These are phyloP conservation scores for Paramecium pentaurelia DNA, from an alignment of 73 alveolate genomes.

Conservation along the genomic window DNA sequence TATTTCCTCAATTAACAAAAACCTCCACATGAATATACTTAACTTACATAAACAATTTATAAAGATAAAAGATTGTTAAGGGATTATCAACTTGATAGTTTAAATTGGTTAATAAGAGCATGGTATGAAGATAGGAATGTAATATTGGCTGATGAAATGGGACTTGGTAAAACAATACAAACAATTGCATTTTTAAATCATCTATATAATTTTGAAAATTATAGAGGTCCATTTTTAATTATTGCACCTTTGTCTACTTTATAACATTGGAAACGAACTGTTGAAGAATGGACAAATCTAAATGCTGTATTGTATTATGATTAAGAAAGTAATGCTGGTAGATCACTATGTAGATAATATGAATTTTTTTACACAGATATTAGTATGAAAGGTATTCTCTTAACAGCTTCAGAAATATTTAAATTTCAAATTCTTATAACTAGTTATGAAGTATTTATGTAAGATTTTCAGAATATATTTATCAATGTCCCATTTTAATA, in stretches of 20 bases:
- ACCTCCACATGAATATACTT: constrained; percentile 44
- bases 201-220: constrained; percentile 56
- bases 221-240: constrained; percentile 85
- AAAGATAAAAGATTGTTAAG: constrained; percentile 67
- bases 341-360: constrained; percentile 69
- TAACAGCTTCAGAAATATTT: constrained; percentile 70
- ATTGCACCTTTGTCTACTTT: constrained; percentile 91
- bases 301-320: constrained; percentile 86
- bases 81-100: constrained; percentile 87
- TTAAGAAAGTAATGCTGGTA: constrained; percentile 78
- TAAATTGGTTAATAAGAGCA: constrained; percentile 90
- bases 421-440: constrained; percentile 85
- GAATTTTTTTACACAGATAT: constrained; percentile 87
- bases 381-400: constrained; percentile 71
- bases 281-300: constrained; percentile 89
- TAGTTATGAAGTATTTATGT: constrained; percentile 93
- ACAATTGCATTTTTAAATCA: constrained; percentile 81
- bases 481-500: constrained; percentile 82
- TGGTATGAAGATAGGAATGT: constrained; percentile 79
- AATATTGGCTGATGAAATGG: constrained; percentile 96
- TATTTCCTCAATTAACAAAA: constrained; percentile 20
- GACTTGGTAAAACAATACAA: constrained; percentile 94
- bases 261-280: constrained; percentile 89
- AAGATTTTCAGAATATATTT: constrained; percentile 79
- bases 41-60: constrained; percentile 60